Evolutionary conservation across 768 basidiomycete genomes (phyloP).

Genomic region (Auricularia heimuer): DNA sequence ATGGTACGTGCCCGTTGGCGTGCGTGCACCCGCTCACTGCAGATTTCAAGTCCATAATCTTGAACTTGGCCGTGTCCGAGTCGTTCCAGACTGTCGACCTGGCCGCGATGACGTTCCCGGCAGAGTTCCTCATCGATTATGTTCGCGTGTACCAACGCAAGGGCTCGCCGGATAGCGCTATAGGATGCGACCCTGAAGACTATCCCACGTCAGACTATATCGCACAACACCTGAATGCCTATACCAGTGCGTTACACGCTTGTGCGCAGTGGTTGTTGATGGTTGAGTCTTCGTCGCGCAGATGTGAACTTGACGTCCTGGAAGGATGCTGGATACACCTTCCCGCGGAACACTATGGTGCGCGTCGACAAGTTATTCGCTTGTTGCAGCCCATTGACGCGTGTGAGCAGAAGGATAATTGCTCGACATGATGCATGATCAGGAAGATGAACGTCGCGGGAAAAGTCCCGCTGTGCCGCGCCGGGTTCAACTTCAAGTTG

Average conservation of each 20-base stretch:
- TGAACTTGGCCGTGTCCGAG: conserved; percentile 78
- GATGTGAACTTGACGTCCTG: conserved; percentile 81
- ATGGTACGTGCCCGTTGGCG: conserved; percentile 50
- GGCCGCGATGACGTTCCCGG: conserved; percentile 64
- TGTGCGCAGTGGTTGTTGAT: too few species aligned
- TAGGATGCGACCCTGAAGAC: conserved; percentile 72
- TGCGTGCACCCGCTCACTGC: background rate
- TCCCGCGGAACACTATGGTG: background rate
- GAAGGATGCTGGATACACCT: conserved; percentile 22
- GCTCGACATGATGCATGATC: background rate
- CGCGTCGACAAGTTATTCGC: background rate
- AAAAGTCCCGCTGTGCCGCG: too few species aligned
- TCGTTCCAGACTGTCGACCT: conserved; percentile 69
- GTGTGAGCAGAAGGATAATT: background rate
- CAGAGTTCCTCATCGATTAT: conserved; percentile 79
- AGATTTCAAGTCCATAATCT: conserved; percentile 55
- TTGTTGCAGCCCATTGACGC: background rate
- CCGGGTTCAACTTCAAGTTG: too few species aligned
- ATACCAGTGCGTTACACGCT: conserved; percentile 27
- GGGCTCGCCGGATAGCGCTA: conserved; percentile 46
- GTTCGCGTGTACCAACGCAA: conserved; percentile 78
- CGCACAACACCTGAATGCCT: conserved; percentile 43
- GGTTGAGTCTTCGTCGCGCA: too few species aligned
- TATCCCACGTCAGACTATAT: conserved; percentile 77
- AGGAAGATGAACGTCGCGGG: too few species aligned